These are phyloP conservation scores for Neodidymelliopsis sp. DNA, from an alignment of 2,329 filamentous ascomycete species.

Conservation along the genomic window DNA sequence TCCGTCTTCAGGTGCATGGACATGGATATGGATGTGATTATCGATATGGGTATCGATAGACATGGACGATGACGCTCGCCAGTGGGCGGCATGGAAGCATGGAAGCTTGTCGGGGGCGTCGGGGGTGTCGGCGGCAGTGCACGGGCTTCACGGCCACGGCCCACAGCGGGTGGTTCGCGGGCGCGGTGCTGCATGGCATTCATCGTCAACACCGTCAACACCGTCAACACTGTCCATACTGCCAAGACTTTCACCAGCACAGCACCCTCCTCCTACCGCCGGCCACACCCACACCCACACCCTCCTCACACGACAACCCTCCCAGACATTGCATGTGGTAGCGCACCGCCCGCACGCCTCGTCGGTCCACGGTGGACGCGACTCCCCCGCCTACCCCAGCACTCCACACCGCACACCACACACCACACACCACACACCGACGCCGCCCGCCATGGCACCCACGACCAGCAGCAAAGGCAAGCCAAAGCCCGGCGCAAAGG, in stretches of 20 bases:
- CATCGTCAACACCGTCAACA: too few relatives aligned
- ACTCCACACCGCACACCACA: background rate
- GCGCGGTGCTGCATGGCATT: slow-evolving; percentile 2
- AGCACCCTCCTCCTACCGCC: too few relatives aligned
- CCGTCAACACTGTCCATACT: too few relatives aligned
- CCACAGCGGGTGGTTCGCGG: too few relatives aligned
- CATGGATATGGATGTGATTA: too few relatives aligned
- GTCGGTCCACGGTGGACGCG: slow-evolving; percentile 8
- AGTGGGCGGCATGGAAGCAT: slow-evolving; percentile 2
- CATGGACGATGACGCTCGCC: too few relatives aligned
- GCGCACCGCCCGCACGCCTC: background rate
- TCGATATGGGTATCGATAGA: too few relatives aligned
- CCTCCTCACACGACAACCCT: too few relatives aligned
- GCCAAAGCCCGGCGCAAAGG: slow-evolving; percentile 53
- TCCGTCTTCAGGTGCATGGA: too few relatives aligned
- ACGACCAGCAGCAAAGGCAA: slow-evolving; percentile 58
- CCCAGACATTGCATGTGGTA: background rate
- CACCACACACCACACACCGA: background rate
- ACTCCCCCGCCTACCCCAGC: slow-evolving; percentile 9
- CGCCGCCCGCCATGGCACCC: slow-evolving; percentile 39
- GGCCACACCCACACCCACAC: too few relatives aligned
- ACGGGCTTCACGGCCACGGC: background rate
- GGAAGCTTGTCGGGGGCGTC: background rate
- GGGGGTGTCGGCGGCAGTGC: too few relatives aligned
- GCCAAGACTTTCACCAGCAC: too few relatives aligned